Base-by-base conservation (phyloP, 805 yeast genomes). In the Wickerhamiella occidentalis region DNA sequence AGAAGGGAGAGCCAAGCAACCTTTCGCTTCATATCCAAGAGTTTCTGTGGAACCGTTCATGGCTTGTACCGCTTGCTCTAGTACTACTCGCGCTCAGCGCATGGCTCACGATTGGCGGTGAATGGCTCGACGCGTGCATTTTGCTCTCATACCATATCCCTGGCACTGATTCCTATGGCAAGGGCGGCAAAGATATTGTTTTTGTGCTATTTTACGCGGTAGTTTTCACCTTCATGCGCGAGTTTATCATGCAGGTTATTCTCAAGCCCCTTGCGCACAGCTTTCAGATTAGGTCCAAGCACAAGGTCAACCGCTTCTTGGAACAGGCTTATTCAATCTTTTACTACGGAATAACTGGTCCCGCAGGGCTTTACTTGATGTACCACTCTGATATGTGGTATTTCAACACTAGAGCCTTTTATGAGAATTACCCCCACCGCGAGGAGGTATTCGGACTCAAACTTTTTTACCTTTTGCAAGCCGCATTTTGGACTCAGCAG, bases 401-500 rank as follows among this genome's bases (percentile, higher is more conserved):
- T 61, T 92, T 92, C 66, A 76, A 84, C 62, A 92, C 96, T 2
- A 71, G 78, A 3, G 79, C 85, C 33, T 83, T 90, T 71, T 92
- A 86, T 66, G 73, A 64, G 52, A 69, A 76, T 22, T 90, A 82
- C 64, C 98, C 99, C 6, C 97, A 92, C 68, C 71, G 75, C 52
- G 72, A 81, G 29, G 84, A 83, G 61, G 81, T 76, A 50, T 73
- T 69, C 53, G 69, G 73, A 50, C 82, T 83, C 70, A 92, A 92
- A 68, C 64, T 78, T 12, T 92, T 82, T 63, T 92, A 92, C 64
- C 70, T 92, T 53, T 79, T 84, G 38, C 97, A 92, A 69, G 96
- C 97, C 5, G 83, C 96, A 3, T 92, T 86, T 66, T 92, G 99
- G 99, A 79, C 87, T 19, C 99, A 92, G 69, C 98, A 92, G 68